Evolutionary conservation across 1,284 basidiomycete genomes (phyloP).

Genomic region (Leccinum pachyderme): DNA sequence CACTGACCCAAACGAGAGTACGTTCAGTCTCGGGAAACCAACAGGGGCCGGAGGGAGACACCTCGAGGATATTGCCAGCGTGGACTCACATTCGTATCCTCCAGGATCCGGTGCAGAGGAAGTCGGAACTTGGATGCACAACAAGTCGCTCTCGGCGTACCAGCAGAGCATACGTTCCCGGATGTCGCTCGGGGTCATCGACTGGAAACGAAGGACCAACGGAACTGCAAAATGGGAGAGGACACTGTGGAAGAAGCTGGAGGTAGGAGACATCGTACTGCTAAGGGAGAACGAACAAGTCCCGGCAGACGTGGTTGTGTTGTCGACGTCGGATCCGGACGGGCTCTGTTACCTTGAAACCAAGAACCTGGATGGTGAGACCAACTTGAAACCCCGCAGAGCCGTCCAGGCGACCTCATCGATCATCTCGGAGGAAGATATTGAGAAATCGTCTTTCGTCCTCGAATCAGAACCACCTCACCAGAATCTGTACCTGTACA

Average conservation of each 20-base stretch:
- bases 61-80: conserved; percentile 58
- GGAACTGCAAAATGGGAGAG: conserved; percentile 90
- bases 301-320: conserved; percentile 90
- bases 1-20: conserved; percentile 40
- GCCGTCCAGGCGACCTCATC: conserved; percentile 74
- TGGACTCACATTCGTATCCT: conserved; percentile 61
- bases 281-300: conserved; percentile 93
- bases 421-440: conserved; percentile 86
- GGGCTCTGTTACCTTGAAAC: conserved; percentile 89
- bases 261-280: conserved; percentile 90
- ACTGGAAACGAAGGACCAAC: conserved; percentile 62
- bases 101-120: conserved; percentile 34
- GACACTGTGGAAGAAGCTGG: conserved; percentile 98
- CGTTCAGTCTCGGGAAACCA: conserved; percentile 38
- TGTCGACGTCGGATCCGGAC: conserved; percentile 84
- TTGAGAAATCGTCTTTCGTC: conserved; percentile 83
- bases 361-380: conserved; percentile 96
- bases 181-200: conserved; percentile 66
- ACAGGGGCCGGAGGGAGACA: conserved; percentile 39
- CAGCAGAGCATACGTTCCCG: conserved; percentile 57
- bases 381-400: conserved; percentile 88
- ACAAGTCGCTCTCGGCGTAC: conserved; percentile 43
- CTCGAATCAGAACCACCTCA: conserved; percentile 94
- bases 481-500: conserved; percentile 91
- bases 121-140: conserved; percentile 18